Conservation (phyloP, 371 early-diverging fungal genomes). For the Coemansia sp. region DNA sequence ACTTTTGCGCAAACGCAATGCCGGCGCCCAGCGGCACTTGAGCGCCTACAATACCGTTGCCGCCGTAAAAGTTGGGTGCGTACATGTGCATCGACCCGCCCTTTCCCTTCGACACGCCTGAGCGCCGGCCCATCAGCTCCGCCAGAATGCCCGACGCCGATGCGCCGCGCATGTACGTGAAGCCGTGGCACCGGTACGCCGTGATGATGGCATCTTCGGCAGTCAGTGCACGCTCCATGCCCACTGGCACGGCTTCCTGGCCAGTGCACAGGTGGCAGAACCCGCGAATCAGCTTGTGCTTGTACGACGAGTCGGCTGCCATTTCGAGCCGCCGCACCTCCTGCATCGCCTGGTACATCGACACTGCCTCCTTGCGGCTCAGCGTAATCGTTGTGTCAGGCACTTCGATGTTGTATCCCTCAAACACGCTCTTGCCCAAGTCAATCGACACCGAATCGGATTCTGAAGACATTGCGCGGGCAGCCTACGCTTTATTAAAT, state of each 20-base stretch:
- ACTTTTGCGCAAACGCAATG: constrained; percentile 95
- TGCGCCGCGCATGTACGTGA: constrained; percentile 90
- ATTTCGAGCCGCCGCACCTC: constrained; percentile 91
- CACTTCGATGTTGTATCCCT: constrained; percentile 66
- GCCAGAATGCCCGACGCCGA: constrained; percentile 73
- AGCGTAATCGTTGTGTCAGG: constrained; percentile 63
- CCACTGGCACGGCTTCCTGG: constrained; percentile 98
- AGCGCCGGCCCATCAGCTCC: constrained; percentile 79
- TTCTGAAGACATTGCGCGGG: constrained; percentile 35
- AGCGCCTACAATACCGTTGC: constrained; percentile 99
- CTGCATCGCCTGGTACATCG: constrained; percentile 86
- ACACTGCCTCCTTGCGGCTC: constrained; percentile 70
- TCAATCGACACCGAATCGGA: constrained; percentile 49
- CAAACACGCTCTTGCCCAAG: constrained; percentile 65
- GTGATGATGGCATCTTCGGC: constrained; percentile 93
- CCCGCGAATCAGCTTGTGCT: constrained; percentile 95
- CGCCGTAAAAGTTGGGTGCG: constrained; percentile 95
- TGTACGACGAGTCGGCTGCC: constrained; percentile 93
- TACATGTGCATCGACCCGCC: constrained; percentile 99
- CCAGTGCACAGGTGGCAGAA: constrained; percentile 99
- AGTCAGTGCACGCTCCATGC: constrained; percentile 88
- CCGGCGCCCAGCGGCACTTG: constrained; percentile 98
- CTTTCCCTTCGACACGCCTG: constrained; percentile 95
- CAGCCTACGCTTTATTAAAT: constrained; percentile 15
- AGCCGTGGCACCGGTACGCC: constrained; percentile 99